These are phyloP conservation scores for Puccinia hordei DNA, from an alignment of 1,284 basidiomycete genomes.

Conservation along the genomic window DNA sequence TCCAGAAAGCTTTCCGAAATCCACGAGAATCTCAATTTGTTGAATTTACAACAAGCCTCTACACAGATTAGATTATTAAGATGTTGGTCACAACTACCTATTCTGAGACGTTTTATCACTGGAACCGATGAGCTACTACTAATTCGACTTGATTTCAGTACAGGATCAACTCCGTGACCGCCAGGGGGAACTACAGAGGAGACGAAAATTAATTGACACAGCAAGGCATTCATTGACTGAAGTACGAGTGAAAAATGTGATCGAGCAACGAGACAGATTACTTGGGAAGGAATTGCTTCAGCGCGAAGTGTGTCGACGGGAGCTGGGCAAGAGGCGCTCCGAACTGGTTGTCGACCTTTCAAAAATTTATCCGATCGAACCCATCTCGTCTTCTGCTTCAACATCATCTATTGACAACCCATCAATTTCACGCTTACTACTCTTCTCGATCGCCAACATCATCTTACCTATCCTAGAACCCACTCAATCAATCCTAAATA, in stretches of 20 bases:
- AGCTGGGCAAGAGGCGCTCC: slow-evolving; percentile 1
- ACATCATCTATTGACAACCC: slow-evolving; percentile 1
- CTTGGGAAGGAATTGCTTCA: background rate
- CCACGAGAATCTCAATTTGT: background rate
- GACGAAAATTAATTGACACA: slow-evolving; percentile 6
- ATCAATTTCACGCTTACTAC: slow-evolving; percentile 35
- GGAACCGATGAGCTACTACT: background rate
- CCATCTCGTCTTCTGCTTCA: slow-evolving; percentile 2
- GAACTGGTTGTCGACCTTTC: slow-evolving; percentile 1
- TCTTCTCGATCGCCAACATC: slow-evolving; percentile 59
- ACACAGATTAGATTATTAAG: background rate
- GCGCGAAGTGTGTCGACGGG: background rate
- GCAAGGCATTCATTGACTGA: background rate
- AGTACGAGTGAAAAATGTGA: slow-evolving; percentile 3
- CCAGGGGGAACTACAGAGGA: background rate
- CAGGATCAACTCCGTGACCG: slow-evolving; percentile 16
- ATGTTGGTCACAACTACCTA: background rate
- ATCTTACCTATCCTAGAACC: slow-evolving; percentile 77
- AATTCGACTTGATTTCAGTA: slow-evolving; percentile 10
- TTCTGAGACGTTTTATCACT: background rate
- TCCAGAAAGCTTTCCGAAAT: slow-evolving; percentile 32
- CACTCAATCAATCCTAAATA: slow-evolving; percentile 78
- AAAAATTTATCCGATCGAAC: slow-evolving; percentile 28
- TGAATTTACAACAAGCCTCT: background rate
- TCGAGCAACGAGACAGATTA: background rate